Evolutionary conservation across 306 rosid species (phyloP).

Genomic region (Amphicarpaea edgeworthii): DNA sequence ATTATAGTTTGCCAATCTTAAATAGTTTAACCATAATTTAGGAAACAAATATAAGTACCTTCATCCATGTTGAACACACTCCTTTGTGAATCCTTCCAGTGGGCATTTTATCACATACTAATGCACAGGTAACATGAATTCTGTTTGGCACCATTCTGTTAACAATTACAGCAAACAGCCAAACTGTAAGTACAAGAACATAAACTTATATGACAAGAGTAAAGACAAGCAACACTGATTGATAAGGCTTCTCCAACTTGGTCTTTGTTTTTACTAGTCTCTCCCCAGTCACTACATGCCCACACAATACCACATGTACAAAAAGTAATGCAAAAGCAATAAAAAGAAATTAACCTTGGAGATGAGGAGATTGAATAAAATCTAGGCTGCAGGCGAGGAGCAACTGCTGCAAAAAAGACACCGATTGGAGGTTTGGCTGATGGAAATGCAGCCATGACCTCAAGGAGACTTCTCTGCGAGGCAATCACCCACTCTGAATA

Average conservation of each 20-base stretch:
- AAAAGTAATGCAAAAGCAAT: slow-evolving; percentile 5
- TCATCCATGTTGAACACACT: slow-evolving; percentile 98
- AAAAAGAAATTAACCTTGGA: slow-evolving; percentile 62
- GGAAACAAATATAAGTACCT: slow-evolving; percentile 62
- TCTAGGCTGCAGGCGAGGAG: slow-evolving; percentile 96
- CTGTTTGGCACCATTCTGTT: slow-evolving; percentile 82
- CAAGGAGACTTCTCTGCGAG: slow-evolving; percentile 95
- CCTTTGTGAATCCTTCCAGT: slow-evolving; percentile 90
- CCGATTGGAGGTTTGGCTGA: slow-evolving; percentile 94
- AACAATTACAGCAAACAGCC: slow-evolving; percentile 40
- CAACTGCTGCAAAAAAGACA: slow-evolving; percentile 90
- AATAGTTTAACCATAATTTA: slow-evolving; percentile 21
- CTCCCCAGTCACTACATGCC: slow-evolving; percentile 22
- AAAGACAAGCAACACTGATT: slow-evolving; percentile 5
- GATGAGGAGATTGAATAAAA: slow-evolving; percentile 97
- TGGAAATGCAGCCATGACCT: slow-evolving; percentile 89
- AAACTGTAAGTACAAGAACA: slow-evolving; percentile 38
- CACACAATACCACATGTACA: slow-evolving; percentile 18
- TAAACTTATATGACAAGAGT: slow-evolving; percentile 5
- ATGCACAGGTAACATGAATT: slow-evolving; percentile 96
- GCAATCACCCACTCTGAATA: slow-evolving; percentile 86
- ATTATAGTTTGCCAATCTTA: slow-evolving; percentile 13
- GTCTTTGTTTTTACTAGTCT: slow-evolving; percentile 24
- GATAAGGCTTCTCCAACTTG: slow-evolving; percentile 31
- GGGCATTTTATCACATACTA: slow-evolving; percentile 79